phyloP scores from a whole-genome alignment of 2,329 filamentous ascomycete genomes.

The Clarireedia sp. region DNA sequence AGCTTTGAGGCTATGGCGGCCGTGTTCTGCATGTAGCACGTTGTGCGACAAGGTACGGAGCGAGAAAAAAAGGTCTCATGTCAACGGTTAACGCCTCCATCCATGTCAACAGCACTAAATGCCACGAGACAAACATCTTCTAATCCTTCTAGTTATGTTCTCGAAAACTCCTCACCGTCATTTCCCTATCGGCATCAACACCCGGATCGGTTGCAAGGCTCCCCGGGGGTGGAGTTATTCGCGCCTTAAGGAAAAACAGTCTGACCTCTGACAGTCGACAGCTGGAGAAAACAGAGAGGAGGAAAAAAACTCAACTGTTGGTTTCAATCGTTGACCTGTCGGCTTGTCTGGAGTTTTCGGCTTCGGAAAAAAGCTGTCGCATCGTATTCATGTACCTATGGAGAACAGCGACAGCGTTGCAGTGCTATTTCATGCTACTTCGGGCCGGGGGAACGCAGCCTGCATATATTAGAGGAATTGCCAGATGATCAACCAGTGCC shows the following conservation, averaged over 20 bases:
- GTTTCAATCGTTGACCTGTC: no score
- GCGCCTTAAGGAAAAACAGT: no score
- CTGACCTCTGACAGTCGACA: no score
- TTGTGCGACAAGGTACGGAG: constrained; percentile 2
- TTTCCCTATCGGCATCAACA: background rate
- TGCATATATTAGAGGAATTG: background rate
- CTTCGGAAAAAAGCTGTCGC: background rate
- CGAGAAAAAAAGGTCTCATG: background rate
- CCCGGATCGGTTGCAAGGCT: background rate
- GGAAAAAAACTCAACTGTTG: no score
- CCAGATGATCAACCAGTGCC: background rate
- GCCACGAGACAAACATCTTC: constrained; percentile 1
- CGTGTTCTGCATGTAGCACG: constrained; percentile 8
- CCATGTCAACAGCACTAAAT: background rate
- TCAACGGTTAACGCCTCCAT: background rate
- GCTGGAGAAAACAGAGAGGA: no score
- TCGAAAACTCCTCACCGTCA: constrained; percentile 4
- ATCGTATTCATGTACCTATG: no score
- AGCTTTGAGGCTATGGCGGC: background rate
- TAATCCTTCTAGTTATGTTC: constrained; percentile 2
- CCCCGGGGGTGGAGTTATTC: background rate
- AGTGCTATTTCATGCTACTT: no score
- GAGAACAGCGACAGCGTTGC: no score
- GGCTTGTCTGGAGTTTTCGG: background rate
- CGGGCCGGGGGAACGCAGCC: no score